Percentiles rank a stretch among this genome's conserved stretches.
Evolutionary conservation across 768 basidiomycete genomes (phyloP).

Genomic region (Boletus patriciae): DNA sequence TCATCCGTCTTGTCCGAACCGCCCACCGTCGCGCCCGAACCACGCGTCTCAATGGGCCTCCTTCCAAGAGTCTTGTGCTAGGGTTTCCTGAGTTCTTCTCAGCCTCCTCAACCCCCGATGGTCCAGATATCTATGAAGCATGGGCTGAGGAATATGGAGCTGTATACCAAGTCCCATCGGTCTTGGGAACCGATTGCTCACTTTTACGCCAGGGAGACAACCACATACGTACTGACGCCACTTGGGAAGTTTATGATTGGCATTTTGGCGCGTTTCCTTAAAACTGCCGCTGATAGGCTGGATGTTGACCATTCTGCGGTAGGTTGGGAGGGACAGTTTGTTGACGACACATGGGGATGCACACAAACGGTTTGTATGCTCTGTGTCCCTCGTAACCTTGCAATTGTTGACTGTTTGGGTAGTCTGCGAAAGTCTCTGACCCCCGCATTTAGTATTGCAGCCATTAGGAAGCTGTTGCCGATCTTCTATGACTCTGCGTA

Average conservation of each 20-base stretch:
- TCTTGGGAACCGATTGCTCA: slow-evolving; percentile 45
- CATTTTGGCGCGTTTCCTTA: slow-evolving; percentile 21
- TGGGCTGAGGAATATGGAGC: slow-evolving; percentile 59
- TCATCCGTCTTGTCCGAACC: slow-evolving; percentile 13
- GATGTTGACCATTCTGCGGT: not conserved
- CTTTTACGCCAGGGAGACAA: slow-evolving; percentile 53
- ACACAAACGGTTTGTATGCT: slow-evolving; percentile 12
- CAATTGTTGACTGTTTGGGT: slow-evolving; percentile 3
- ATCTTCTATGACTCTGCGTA: slow-evolving; percentile 43
- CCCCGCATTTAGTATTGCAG: slow-evolving; percentile 42
- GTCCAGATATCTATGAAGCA: slow-evolving; percentile 41
- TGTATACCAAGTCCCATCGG: slow-evolving; percentile 43
- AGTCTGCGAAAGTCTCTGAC: slow-evolving; percentile 38
- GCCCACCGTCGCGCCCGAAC: slow-evolving; percentile 13
- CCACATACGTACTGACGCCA: slow-evolving; percentile 30
- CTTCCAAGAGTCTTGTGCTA: slow-evolving; percentile 41
- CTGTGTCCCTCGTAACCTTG: not conserved
- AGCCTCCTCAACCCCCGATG: slow-evolving; percentile 29
- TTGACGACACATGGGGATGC: slow-evolving; percentile 21
- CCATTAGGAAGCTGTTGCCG: slow-evolving; percentile 1
- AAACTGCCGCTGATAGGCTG: too few relatives aligned
- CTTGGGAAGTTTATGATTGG: slow-evolving; percentile 31
- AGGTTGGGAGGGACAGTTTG: slow-evolving; percentile 13
- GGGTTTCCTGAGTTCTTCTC: slow-evolving; percentile 37
- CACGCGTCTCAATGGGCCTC: slow-evolving; percentile 47